phyloP scores from a whole-genome alignment of 768 basidiomycete species.

The Terana coerulea region DNA sequence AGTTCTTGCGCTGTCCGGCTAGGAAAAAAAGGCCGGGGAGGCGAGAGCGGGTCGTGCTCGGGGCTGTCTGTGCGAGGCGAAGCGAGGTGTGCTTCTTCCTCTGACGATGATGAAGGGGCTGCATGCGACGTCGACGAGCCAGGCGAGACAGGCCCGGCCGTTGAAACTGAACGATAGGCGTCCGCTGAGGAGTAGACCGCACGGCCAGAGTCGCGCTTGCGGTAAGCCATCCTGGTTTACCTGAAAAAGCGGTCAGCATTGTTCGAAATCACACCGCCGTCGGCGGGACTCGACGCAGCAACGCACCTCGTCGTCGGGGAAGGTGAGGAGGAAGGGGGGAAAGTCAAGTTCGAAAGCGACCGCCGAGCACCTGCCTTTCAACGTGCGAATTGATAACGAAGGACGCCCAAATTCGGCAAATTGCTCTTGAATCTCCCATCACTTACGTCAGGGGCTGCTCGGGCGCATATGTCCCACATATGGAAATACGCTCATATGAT shows the following conservation, averaged over 20 bases:
- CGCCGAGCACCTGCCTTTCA: neutral
- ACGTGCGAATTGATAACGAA: conserved; percentile 6
- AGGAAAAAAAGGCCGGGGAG: conserved; percentile 39
- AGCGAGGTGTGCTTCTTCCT: conserved; percentile 19
- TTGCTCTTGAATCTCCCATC: too few species aligned
- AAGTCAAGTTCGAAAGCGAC: neutral
- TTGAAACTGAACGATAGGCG: conserved; percentile 23
- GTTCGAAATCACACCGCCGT: too few species aligned
- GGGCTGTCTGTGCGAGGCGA: conserved; percentile 2
- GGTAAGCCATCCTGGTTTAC: conserved; percentile 8
- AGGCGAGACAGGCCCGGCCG: conserved; percentile 16
- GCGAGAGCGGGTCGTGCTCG: conserved; percentile 21
- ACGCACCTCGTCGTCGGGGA: neutral
- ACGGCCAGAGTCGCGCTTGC: conserved; percentile 17
- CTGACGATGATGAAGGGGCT: conserved; percentile 17
- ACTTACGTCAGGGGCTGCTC: conserved; percentile 4
- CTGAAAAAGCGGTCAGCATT: too few species aligned
- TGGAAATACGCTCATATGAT: too few species aligned
- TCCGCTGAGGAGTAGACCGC: conserved; percentile 23
- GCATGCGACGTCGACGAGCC: conserved; percentile 13
- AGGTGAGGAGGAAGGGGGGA: neutral
- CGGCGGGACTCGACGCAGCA: too few species aligned
- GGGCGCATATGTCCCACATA: too few species aligned
- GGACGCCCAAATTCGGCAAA: neutral
- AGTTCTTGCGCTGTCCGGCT: conserved; percentile 22